A percentile compares a stretch with the other conserved stretches of the same genome.
Conservation (phyloP, 2,329 filamentous ascomycete genomes). For the Beauveria asiatica region DNA sequence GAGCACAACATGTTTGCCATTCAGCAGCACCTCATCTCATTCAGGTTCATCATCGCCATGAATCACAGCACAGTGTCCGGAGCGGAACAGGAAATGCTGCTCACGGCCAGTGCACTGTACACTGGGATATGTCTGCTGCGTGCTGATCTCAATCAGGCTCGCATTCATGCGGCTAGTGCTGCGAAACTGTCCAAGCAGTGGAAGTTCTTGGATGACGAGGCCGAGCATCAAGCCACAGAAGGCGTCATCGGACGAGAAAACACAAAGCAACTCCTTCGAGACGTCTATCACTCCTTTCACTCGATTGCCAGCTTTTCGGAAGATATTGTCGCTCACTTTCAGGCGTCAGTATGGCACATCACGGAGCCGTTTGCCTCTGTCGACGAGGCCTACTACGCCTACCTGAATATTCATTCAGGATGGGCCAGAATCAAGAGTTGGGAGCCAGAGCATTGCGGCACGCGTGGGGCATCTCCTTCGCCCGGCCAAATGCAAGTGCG, state of each 20-base stretch:
- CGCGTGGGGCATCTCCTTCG: background rate
- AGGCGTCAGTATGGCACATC: background rate
- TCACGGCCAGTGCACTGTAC: slow-evolving; percentile 13
- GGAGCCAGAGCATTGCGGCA: background rate
- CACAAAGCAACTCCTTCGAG: slow-evolving; percentile 10
- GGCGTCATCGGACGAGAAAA: slow-evolving; percentile 2
- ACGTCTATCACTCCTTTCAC: slow-evolving; percentile 12
- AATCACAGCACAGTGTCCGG: background rate
- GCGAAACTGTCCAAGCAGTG: slow-evolving; percentile 12
- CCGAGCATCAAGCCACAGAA: background rate
- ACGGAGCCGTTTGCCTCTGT: slow-evolving; percentile 4
- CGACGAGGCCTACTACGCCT: slow-evolving; percentile 7
- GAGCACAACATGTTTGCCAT: slow-evolving; percentile 11
- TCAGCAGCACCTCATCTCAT: slow-evolving; percentile 13
- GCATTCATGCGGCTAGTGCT: slow-evolving; percentile 11
- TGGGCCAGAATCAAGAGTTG: background rate
- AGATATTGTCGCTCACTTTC: background rate
- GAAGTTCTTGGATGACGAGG: slow-evolving; percentile 10
- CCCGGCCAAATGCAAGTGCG: background rate
- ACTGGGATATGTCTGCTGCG: slow-evolving; percentile 13
- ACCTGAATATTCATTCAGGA: background rate
- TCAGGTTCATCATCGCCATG: slow-evolving; percentile 10
- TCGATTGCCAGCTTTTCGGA: background rate
- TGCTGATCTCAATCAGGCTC: slow-evolving; percentile 11
- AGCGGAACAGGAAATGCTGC: slow-evolving; percentile 11